Evolutionary conservation across 192 early-diverging fungal genomes (phyloP).

Genomic region (Backusella parvicylindrica): DNA sequence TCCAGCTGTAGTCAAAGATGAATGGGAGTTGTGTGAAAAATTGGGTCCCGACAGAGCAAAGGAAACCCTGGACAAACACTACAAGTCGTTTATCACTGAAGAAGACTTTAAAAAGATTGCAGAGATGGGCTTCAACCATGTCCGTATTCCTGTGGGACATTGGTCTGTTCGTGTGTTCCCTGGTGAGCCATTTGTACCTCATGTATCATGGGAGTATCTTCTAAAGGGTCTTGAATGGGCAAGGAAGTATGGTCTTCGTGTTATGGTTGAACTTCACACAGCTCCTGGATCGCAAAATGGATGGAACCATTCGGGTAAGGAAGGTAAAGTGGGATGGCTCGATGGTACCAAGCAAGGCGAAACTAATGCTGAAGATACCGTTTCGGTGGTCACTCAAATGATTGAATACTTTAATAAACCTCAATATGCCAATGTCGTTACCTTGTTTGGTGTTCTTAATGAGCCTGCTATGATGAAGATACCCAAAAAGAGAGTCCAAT

Average conservation of each 20-base stretch:
- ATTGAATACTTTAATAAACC: conserved; percentile 49
- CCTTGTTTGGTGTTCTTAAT: conserved; percentile 50
- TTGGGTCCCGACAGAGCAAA: conserved; percentile 54
- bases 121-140: conserved; percentile 57
- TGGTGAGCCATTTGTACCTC: conserved; percentile 60
- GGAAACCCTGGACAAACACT: conserved; percentile 50
- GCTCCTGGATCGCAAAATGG: conserved; percentile 76
- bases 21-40: conserved; percentile 57
- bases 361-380: conserved; percentile 46
- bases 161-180: conserved; percentile 57
- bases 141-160: conserved; percentile 69
- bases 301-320: conserved; percentile 51
- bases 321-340: conserved; percentile 39
- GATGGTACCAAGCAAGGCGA: conserved; percentile 38
- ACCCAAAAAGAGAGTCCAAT: conserved; percentile 23
- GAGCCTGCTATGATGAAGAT: conserved; percentile 41
- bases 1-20: conserved; percentile 46
- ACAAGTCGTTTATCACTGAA: conserved; percentile 58
- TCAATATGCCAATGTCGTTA: conserved; percentile 40
- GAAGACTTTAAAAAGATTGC: conserved; percentile 53
- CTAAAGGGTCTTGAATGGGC: conserved; percentile 58
- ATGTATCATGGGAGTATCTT: conserved; percentile 54
- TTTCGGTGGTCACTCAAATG: conserved; percentile 48
- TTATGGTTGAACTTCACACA: conserved; percentile 67
- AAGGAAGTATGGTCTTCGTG: conserved; percentile 57